A percentile compares a stretch with the other conserved stretches of the same genome.
Evolutionary conservation across 164 flowering plant genomes (phyloP).

Genomic region (Brasenia schreberi): DNA sequence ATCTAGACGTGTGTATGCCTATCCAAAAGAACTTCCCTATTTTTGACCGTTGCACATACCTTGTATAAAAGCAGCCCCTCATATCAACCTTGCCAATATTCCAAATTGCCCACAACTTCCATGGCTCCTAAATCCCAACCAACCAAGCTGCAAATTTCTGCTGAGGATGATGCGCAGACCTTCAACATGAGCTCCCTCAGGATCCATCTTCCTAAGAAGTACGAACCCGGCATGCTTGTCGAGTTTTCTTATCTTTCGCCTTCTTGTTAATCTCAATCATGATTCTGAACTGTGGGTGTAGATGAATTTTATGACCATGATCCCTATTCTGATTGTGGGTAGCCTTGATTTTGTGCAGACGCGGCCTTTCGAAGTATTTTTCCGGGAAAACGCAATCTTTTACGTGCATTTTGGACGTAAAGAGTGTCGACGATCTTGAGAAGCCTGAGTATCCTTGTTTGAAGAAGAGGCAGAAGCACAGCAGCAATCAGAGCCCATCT

Average conservation of each 20-base stretch:
- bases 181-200: background rate
- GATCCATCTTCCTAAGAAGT: background rate
- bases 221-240: background rate
- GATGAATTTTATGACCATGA: background rate
- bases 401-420: slow-evolving; percentile 34
- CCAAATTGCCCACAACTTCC: background rate
- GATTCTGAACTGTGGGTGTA: background rate
- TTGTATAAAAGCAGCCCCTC: background rate
- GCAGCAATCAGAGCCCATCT: background rate
- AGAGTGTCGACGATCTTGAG: slow-evolving; percentile 40
- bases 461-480: slow-evolving; percentile 28
- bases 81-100: background rate
- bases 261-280: background rate
- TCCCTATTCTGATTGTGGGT: background rate
- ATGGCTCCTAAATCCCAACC: background rate
- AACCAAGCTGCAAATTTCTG: background rate
- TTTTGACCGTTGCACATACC: background rate
- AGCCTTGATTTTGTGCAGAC: slow-evolving; percentile 16
- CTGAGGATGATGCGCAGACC: background rate
- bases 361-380: slow-evolving; percentile 55
- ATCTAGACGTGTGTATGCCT: background rate
- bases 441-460: slow-evolving; percentile 28
- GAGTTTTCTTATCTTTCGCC: background rate
- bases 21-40: background rate
- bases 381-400: slow-evolving; percentile 52